These are phyloP conservation scores for Herpetospermum pedunculosum DNA, from an alignment of 306 rosid species.

Conservation along the genomic window DNA sequence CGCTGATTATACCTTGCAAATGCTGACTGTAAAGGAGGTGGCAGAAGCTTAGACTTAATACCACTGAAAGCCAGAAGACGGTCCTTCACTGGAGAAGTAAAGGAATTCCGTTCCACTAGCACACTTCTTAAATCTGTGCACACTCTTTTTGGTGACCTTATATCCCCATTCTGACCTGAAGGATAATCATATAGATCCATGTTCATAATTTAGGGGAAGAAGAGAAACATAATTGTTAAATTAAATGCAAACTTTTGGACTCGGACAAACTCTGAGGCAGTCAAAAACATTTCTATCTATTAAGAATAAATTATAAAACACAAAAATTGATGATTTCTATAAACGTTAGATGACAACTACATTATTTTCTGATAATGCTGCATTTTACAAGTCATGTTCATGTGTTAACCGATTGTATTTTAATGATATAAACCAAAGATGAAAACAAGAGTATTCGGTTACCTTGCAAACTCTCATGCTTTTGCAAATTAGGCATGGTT, in stretches of 20 bases:
- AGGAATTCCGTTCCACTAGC: slow-evolving; percentile 61
- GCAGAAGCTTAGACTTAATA: slow-evolving; percentile 70
- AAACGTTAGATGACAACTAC: background rate
- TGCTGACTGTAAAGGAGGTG: slow-evolving; percentile 90
- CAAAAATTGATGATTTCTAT: background rate
- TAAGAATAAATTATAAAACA: background rate
- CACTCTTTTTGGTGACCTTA: slow-evolving; percentile 70
- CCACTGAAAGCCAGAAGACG: slow-evolving; percentile 52
- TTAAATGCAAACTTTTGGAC: background rate
- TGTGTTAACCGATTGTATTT: background rate
- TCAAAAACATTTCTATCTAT: background rate
- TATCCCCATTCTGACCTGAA: slow-evolving; percentile 85
- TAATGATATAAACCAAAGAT: slow-evolving; percentile 6
- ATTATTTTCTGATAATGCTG: background rate
- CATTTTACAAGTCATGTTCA: background rate
- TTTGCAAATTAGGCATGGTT: slow-evolving; percentile 52
- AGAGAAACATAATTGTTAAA: background rate
- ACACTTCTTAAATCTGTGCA: slow-evolving; percentile 58
- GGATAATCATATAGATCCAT: background rate
- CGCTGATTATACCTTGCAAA: slow-evolving; percentile 64
- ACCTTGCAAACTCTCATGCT: slow-evolving; percentile 67
- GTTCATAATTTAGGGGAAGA: background rate
- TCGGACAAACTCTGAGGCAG: background rate
- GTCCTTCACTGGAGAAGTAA: slow-evolving; percentile 87
- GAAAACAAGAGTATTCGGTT: slow-evolving; percentile 14